These are phyloP conservation scores for Fusarium denticulatum DNA, from an alignment of 2,329 filamentous ascomycete species.

Conservation along the genomic window DNA sequence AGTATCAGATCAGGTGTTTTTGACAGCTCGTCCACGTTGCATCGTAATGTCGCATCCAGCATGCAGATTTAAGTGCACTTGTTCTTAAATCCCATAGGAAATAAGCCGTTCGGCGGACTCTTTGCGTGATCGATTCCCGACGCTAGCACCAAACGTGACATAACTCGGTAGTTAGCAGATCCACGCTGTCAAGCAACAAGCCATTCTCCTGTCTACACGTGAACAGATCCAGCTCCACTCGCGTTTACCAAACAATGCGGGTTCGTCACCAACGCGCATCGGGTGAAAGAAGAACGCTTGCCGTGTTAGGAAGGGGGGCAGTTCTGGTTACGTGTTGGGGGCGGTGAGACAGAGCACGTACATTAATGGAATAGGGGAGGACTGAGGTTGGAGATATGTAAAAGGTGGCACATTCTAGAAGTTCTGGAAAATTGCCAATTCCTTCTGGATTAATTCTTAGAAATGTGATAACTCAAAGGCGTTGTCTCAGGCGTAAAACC, in stretches of 20 bases:
- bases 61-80: neutral
- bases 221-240: neutral
- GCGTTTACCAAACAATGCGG: neutral
- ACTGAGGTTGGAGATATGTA: neutral
- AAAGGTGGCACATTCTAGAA: slow-evolving; percentile 10
- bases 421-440: neutral
- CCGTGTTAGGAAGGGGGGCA: neutral
- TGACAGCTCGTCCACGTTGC: neutral
- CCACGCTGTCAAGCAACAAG: neutral
- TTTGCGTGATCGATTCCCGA: neutral
- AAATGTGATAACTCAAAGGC: neutral
- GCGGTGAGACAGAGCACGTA: neutral
- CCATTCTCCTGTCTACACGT: slow-evolving; percentile 4
- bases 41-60: neutral
- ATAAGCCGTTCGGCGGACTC: neutral
- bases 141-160: neutral
- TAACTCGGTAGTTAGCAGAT: neutral
- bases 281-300: neutral
- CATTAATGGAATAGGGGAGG: too few relatives aligned
- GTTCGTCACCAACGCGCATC: neutral
- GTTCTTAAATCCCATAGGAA: neutral
- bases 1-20: neutral
- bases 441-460: neutral
- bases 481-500: neutral
- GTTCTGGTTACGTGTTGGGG: neutral